Percentiles rank a stretch among this genome's conserved stretches.
These are phyloP conservation scores for Mucor mucedo DNA, from an alignment of 371 early-diverging fungal species.

Conservation along the genomic window DNA sequence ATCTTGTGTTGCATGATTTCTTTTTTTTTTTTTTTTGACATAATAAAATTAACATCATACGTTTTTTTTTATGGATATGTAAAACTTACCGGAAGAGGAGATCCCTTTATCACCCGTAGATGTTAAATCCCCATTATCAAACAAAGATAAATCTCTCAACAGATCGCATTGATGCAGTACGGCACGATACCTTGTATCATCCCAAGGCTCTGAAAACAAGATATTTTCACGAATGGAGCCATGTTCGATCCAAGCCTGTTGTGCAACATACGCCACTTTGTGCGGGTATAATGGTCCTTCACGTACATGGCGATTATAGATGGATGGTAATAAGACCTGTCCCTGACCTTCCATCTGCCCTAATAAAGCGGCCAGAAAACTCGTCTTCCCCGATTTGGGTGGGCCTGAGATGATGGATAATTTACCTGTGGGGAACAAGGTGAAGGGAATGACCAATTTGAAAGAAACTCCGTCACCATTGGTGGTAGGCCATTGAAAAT, in stretches of 20 bases:
- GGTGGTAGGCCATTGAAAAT: slow-evolving; percentile 27
- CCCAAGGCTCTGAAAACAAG: slow-evolving; percentile 76
- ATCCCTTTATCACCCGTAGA: slow-evolving; percentile 4
- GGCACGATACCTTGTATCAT: slow-evolving; percentile 65
- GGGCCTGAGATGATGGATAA: slow-evolving; percentile 68
- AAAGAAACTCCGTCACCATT: slow-evolving; percentile 5
- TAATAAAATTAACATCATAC: slow-evolving; percentile 43
- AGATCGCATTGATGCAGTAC: slow-evolving; percentile 73
- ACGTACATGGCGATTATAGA: slow-evolving; percentile 19
- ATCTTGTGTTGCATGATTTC: slow-evolving; percentile 76
- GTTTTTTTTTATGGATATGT: slow-evolving; percentile 33
- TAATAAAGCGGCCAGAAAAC: slow-evolving; percentile 69
- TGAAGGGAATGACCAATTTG: slow-evolving; percentile 25
- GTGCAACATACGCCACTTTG: slow-evolving; percentile 74
- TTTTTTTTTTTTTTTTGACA: slow-evolving; percentile 20
- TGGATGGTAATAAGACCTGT: slow-evolving; percentile 45
- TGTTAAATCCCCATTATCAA: slow-evolving; percentile 85
- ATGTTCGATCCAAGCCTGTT: slow-evolving; percentile 82
- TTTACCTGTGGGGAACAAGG: slow-evolving; percentile 61
- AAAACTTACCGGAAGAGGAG: slow-evolving; percentile 5
- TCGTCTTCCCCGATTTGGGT: slow-evolving; percentile 69
- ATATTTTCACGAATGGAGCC: slow-evolving; percentile 84
- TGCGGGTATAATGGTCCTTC: slow-evolving; percentile 23
- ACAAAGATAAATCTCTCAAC: slow-evolving; percentile 74
- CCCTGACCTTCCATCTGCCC: slow-evolving; percentile 64